Evolutionary conservation across 2,329 filamentous ascomycete genomes (phyloP), one percentile per base, ranked within the genome.

Genomic region (Cercospora canescens): DNA sequence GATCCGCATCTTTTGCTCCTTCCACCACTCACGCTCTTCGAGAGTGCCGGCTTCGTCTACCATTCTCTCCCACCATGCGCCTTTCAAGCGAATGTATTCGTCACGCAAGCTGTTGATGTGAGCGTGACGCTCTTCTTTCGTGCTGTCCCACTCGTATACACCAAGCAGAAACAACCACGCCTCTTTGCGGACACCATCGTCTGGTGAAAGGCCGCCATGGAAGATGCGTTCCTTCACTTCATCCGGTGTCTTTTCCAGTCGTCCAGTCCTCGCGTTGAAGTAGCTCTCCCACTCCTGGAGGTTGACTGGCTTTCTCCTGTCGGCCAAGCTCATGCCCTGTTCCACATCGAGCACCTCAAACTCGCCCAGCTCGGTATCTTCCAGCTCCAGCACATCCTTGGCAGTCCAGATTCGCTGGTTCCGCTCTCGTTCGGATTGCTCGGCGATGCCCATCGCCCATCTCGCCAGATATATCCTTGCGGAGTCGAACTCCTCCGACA

Each of bases 371-470:
- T 93, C 93, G 32, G 93, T 97, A 70, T 97, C 91, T 77, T 99
- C 96, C 77, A 96, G 91, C 74, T 96, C 94, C 73, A 98, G 84
- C 4, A 97, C 91, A 79, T 99, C 95, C 70, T 89, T 89, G 0
- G 93, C 94, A 0, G 94, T 97, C 91, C 93, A 99, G 75, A 97
- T 94, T 55, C 94, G 85, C 78, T 94, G 91, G 60, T 89, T 91
- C 26, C 90, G 85, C 73, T 99, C 95, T 41, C 89, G 86, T 75
- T 99, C 95, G 73, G 94, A 94, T 81, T 99, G 95, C 78, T 99
- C 96, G 0, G 95, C 94, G 70, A 99, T 97, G 7, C 93, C 93
- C 95, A 99, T 98, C 2, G 95, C 95, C 95, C 95, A 99, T 69
- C 95, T 86, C 24, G 95, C 95, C 41, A 99, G 85, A 76, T 99